A percentile compares a stretch with the other conserved stretches of the same genome.
phyloP scores from a whole-genome alignment of 306 rosid genomes.

The Herpetospermum pedunculosum region DNA sequence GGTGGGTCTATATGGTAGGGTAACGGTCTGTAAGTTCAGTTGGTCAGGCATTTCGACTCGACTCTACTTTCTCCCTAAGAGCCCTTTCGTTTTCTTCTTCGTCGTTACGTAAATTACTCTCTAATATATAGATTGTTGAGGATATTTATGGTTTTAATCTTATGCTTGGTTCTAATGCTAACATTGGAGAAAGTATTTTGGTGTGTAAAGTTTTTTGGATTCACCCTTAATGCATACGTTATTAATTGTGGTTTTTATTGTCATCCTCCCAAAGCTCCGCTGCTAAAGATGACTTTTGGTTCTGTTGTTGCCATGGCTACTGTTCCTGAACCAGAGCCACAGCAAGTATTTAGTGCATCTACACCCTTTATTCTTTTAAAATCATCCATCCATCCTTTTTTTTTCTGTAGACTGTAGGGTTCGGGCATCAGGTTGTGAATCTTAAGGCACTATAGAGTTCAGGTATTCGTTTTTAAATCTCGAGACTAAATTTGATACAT shows the following conservation, averaged over 20 bases:
- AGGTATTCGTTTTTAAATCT: neutral
- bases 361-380: no score
- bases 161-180: conserved; percentile 4
- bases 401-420: neutral
- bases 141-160: conserved; percentile 3
- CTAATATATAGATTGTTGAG: conserved; percentile 8
- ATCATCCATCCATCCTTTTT: no score
- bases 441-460: neutral
- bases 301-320: conserved; percentile 2
- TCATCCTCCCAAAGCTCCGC: neutral
- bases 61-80: conserved; percentile 2
- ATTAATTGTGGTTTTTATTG: neutral
- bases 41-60: conserved; percentile 1
- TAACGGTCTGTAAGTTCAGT: conserved; percentile 2
- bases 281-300: neutral
- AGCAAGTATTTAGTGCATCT: neutral
- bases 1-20: neutral
- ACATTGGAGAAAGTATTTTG: conserved; percentile 7
- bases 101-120: neutral
- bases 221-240: neutral
- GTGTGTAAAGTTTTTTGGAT: conserved; percentile 3
- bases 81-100: neutral
- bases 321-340: neutral
- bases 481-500: neutral
- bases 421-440: neutral